Conservation (phyloP, 2,329 filamentous ascomycete genomes). For the Alternaria consortialis region DNA sequence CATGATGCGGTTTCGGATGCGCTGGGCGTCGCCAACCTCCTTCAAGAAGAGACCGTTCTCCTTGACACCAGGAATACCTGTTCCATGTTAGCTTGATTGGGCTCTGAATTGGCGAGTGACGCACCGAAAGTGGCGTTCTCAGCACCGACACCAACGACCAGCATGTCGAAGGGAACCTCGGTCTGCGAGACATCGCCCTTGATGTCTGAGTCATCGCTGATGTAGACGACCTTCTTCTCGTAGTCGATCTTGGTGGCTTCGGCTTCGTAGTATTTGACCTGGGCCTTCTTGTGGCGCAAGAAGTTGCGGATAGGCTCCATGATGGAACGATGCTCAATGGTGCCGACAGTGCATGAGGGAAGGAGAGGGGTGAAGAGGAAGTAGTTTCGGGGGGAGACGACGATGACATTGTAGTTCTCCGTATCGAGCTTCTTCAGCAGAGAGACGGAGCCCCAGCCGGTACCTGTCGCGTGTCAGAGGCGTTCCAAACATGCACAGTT, state of each 20-base stretch:
- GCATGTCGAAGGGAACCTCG: constrained; percentile 96
- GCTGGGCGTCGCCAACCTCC: constrained; percentile 95
- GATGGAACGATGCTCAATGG: constrained; percentile 98
- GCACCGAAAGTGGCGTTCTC: constrained; percentile 97
- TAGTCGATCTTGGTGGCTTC: constrained; percentile 96
- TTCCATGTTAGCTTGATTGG: constrained; percentile 24
- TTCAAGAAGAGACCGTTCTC: constrained; percentile 98
- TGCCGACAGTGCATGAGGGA: constrained; percentile 95
- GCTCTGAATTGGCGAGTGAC: constrained; percentile 26
- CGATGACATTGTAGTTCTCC: constrained; percentile 98
- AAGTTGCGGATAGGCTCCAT: constrained; percentile 99
- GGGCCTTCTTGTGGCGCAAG: constrained; percentile 90
- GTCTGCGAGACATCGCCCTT: constrained; percentile 83
- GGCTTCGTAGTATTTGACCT: constrained; percentile 97
- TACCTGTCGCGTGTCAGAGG: constrained; percentile 67
- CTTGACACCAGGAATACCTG: constrained; percentile 86
- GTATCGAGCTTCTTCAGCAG: constrained; percentile 98
- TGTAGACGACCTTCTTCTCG: constrained; percentile 85
- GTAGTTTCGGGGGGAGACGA: constrained; percentile 98
- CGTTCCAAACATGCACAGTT: background rate
- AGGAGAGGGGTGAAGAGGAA: constrained; percentile 99
- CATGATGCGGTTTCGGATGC: constrained; percentile 98
- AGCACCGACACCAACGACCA: constrained; percentile 94
- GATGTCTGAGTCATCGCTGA: constrained; percentile 92
- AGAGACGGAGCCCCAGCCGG: constrained; percentile 95